Evolutionary conservation across 768 basidiomycete genomes (phyloP).

Genomic region (Tephrocybe sp.): DNA sequence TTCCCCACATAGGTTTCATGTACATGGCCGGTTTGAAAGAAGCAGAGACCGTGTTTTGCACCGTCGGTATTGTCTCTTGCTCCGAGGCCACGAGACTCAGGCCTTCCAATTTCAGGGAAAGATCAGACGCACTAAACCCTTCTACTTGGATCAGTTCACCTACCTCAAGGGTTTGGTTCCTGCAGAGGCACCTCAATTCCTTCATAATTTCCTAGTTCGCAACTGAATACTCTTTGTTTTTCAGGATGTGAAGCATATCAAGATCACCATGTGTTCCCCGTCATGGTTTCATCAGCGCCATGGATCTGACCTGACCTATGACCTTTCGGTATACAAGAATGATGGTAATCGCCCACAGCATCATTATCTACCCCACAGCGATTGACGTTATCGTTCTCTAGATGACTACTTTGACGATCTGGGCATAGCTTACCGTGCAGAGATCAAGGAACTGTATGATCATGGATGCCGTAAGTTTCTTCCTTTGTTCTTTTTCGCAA

Average conservation of each 20-base stretch:
- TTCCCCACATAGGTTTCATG: slow-evolving; percentile 45
- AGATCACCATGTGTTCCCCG: slow-evolving; percentile 69
- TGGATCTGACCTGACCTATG: slow-evolving; percentile 56
- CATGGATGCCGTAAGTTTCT: slow-evolving; percentile 43
- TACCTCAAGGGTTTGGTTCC: slow-evolving; percentile 55
- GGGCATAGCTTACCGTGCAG: slow-evolving; percentile 43
- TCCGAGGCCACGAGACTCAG: slow-evolving; percentile 19
- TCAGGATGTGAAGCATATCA: slow-evolving; percentile 64
- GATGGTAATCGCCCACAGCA: slow-evolving; percentile 38
- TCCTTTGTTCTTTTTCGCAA: neutral
- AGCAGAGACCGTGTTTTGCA: slow-evolving; percentile 40
- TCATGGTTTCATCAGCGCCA: slow-evolving; percentile 72
- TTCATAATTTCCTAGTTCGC: neutral
- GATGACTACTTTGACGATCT: slow-evolving; percentile 52
- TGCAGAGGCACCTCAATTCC: slow-evolving; percentile 38
- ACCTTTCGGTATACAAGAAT: slow-evolving; percentile 54
- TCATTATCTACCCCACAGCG: neutral
- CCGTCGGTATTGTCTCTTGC: slow-evolving; percentile 23
- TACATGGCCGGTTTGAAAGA: slow-evolving; percentile 35
- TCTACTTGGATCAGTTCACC: slow-evolving; percentile 64
- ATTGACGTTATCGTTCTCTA: slow-evolving; percentile 15
- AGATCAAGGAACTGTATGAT: slow-evolving; percentile 45
- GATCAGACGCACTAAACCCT: slow-evolving; percentile 57
- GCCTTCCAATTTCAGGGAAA: slow-evolving; percentile 42
- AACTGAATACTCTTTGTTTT: slow-evolving; percentile 5